Percentiles rank a stretch among this genome's conserved stretches.
phyloP scores from a whole-genome alignment of 106 monocot genomes.

The Dioscorea dumetorum region DNA sequence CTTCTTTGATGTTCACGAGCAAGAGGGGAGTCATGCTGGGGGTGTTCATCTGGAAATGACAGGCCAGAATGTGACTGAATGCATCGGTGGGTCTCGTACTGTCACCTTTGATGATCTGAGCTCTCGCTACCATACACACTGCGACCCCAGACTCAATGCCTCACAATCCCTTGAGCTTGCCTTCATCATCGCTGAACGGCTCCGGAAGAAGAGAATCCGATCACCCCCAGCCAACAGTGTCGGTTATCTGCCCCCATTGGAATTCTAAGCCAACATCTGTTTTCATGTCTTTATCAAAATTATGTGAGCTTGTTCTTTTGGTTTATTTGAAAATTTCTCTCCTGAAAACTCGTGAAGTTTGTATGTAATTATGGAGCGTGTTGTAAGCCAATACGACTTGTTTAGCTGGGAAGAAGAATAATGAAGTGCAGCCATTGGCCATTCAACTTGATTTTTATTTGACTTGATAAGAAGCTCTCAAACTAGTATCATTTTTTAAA shows the following conservation, averaged over 20 bases:
- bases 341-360: too few relatives aligned
- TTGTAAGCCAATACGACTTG: too few relatives aligned
- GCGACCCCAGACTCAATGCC: constrained; percentile 62
- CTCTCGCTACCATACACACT: constrained; percentile 55
- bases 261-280: constrained; percentile 9
- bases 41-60: constrained; percentile 56
- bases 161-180: constrained; percentile 65
- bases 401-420: too few relatives aligned
- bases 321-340: too few relatives aligned
- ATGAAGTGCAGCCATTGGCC: too few relatives aligned
- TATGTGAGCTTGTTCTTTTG: too few relatives aligned
- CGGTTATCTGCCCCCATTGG: constrained; percentile 15
- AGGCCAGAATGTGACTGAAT: constrained; percentile 48
- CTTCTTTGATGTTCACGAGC: constrained; percentile 54
- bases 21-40: constrained; percentile 49
- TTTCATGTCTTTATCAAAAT: too few relatives aligned
- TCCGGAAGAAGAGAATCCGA: constrained; percentile 42
- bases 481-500: too few relatives aligned
- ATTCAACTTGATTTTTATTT: too few relatives aligned
- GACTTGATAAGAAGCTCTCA: too few relatives aligned
- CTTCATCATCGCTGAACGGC: constrained; percentile 66
- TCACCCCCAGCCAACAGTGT: not conserved
- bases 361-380: too few relatives aligned
- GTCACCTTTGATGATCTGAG: constrained; percentile 57
- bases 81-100: constrained; percentile 41